Base-by-base conservation (phyloP, 2,329 filamentous ascomycete species). In the Exophiala bonariae region DNA sequence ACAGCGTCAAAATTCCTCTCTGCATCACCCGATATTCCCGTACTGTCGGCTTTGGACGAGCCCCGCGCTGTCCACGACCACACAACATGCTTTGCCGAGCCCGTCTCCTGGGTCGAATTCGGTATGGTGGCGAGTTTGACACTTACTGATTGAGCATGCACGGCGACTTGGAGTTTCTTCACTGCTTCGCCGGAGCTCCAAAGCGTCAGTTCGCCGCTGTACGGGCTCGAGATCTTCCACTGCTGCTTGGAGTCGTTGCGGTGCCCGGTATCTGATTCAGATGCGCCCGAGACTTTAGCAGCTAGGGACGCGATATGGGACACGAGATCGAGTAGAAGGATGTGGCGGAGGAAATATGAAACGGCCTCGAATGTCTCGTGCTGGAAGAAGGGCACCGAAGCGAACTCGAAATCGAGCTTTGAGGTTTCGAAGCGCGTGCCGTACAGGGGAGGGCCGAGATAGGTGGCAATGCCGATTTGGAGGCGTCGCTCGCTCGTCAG, bases 361-460 rank as follows among this genome's bases (percentile, higher is more conserved):
- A 40, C 32, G 14, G 40, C 42, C 11, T 50, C 52, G 20, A 41
- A 33, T 11, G 52, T 52, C 28, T 55, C 48, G 10, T 49, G 49
- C 17, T 41, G 45, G 11, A 36, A 37, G 9, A 16, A n/a, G 13
- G 44, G 47, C 14, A 49, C 18, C 11, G 28, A 44, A 9, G 41
- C 43, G 32, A 51, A 51, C 5, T 47, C 54, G 35, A 56, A 51
- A 39, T 56, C 54, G 13, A 55, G 17, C 13, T 42, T 7, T 28
- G 49, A 52, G 16, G 37, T 51, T 16, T 57, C 47, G 23, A 52
- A 59, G 30, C 47, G 44, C 28, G 50, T 53, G 13, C 57, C 57
- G 38, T 52, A 53, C 9, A 54, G 40, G 30, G 57, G 53, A 13
- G 52, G 46, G 11, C 48, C 53, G 14, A 59, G 47, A 18, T 50